Conservation (phyloP, 495 filamentous ascomycete species). For the Hyaloscypha hepaticicola region DNA sequence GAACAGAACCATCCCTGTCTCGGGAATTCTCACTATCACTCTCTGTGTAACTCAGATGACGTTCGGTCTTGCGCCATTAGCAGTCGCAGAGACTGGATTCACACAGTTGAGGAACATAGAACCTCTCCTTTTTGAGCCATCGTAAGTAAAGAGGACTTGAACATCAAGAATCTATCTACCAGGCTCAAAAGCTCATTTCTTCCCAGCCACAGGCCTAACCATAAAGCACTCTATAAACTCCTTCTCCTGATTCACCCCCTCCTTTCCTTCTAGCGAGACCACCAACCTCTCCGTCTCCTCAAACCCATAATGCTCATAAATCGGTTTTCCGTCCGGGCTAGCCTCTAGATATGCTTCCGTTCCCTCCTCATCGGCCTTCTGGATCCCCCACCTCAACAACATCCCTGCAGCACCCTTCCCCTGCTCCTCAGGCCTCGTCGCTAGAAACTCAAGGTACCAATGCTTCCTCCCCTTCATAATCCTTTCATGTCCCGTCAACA, state of each 20-base stretch:
- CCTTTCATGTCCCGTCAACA: conserved; percentile 31
- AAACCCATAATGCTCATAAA: conserved; percentile 59
- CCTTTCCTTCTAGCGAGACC: conserved; percentile 33
- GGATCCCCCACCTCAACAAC: conserved; percentile 49
- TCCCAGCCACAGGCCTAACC: conserved; percentile 27
- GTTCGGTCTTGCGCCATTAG: no score
- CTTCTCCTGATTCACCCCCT: conserved; percentile 23
- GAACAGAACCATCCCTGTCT: no score
- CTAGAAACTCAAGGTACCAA: conserved; percentile 49
- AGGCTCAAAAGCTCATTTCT: no score
- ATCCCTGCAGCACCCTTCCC: conserved; percentile 49
- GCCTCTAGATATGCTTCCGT: conserved; percentile 53
- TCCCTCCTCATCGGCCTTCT: conserved; percentile 48
- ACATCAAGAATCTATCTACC: no score
- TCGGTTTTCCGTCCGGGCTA: conserved; percentile 45
- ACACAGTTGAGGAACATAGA: no score
- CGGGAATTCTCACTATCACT: no score
- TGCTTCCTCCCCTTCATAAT: conserved; percentile 38
- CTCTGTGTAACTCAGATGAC: no score
- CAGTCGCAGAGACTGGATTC: no score
- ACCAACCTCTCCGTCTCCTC: conserved; percentile 39
- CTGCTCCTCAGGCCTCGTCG: conserved; percentile 45
- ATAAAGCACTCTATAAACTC: conserved; percentile 35
- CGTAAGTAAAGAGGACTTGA: no score
- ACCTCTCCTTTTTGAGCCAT: no score